Evolutionary conservation across 176 grass and related monocot species (phyloP).

Genomic region (Carex parvula): DNA sequence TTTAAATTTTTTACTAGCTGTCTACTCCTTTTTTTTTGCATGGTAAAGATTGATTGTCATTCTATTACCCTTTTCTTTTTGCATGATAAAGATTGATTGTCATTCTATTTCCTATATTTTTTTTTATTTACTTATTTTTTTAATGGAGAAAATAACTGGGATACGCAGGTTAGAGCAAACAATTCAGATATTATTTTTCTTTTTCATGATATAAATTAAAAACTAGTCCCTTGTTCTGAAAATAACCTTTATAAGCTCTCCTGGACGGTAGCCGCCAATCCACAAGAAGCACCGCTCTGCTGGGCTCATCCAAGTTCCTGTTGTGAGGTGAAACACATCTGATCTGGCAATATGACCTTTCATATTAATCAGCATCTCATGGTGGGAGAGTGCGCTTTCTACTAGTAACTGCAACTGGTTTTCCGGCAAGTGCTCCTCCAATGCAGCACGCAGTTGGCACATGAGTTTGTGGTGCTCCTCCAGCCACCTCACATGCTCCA

Average conservation of each 20-base stretch:
- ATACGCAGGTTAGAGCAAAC: background rate
- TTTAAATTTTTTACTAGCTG: no score
- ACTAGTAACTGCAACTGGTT: slow-evolving; percentile 53
- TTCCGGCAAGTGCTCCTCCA: slow-evolving; percentile 50
- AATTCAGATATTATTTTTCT: background rate
- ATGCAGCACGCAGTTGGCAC: slow-evolving; percentile 46
- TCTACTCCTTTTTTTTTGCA: no score
- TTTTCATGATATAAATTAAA: background rate
- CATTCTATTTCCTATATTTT: no score
- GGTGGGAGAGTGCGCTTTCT: slow-evolving; percentile 41
- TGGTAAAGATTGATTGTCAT: no score
- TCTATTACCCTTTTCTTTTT: no score
- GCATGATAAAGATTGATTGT: no score
- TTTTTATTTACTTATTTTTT: no score
- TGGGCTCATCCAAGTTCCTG: slow-evolving; percentile 56
- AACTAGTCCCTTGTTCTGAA: background rate
- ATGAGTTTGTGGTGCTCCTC: slow-evolving; percentile 66
- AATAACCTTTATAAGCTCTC: slow-evolving; percentile 28
- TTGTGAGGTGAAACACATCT: slow-evolving; percentile 68
- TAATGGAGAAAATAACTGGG: background rate
- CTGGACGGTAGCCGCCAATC: slow-evolving; percentile 69
- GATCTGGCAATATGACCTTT: slow-evolving; percentile 40
- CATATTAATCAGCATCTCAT: slow-evolving; percentile 43
- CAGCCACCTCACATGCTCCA: slow-evolving; percentile 69
- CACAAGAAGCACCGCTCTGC: slow-evolving; percentile 76